These are phyloP conservation scores for Hypocrella siamensis DNA, from an alignment of 2,329 filamentous ascomycete species.

Conservation along the genomic window DNA sequence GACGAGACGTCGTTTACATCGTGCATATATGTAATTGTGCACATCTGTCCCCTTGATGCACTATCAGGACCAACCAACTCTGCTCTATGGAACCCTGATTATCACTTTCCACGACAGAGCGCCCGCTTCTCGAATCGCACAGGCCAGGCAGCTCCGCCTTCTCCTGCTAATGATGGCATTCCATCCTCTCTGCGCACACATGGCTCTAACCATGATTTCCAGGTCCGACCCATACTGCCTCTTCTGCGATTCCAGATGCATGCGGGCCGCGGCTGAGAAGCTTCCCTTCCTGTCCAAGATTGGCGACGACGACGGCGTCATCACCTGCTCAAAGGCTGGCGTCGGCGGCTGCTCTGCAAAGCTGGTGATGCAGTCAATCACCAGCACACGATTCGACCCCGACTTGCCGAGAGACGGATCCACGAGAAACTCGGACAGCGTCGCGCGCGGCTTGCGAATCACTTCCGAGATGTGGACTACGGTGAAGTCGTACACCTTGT, in stretches of 20 bases:
- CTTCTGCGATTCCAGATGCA: slow-evolving; percentile 39
- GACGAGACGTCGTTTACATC: no score
- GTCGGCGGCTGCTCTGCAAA: slow-evolving; percentile 31
- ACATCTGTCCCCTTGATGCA: not conserved
- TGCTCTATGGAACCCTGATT: slow-evolving; percentile 35
- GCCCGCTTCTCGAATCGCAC: slow-evolving; percentile 59
- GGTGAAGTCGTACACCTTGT: slow-evolving; percentile 46
- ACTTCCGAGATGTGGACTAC: slow-evolving; percentile 43
- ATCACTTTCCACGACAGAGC: slow-evolving; percentile 55
- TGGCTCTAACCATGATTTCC: slow-evolving; percentile 54
- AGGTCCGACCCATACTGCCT: slow-evolving; percentile 48
- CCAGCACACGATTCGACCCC: slow-evolving; percentile 26
- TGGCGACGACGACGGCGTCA: slow-evolving; percentile 12
- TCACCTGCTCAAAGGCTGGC: slow-evolving; percentile 24
- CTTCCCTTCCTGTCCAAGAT: slow-evolving; percentile 18
- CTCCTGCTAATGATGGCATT: slow-evolving; percentile 56
- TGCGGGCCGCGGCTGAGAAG: slow-evolving; percentile 29
- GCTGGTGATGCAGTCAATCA: slow-evolving; percentile 48
- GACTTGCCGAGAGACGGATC: slow-evolving; percentile 16
- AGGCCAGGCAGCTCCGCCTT: slow-evolving; percentile 54
- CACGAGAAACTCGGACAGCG: slow-evolving; percentile 30
- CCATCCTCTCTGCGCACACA: slow-evolving; percentile 60
- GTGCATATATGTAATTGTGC: no score
- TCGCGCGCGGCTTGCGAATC: slow-evolving; percentile 27
- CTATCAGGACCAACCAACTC: not conserved